Conservation (phyloP, 1,139 yeast genomes). For the Yamadazyma mexicana region DNA sequence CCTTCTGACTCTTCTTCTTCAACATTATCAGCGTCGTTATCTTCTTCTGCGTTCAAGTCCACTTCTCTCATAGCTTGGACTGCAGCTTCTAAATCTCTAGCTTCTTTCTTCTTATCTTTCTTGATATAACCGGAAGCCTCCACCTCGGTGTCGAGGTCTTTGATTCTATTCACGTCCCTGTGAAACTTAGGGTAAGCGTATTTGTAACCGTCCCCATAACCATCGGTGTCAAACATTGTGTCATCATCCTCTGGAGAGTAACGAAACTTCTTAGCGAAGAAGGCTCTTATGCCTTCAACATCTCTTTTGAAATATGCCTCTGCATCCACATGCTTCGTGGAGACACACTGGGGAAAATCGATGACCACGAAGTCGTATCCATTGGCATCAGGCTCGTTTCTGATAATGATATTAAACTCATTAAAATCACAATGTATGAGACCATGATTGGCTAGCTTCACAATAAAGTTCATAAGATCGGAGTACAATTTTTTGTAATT, state of each 20-base stretch:
- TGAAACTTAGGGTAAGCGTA: slow-evolving; percentile 79
- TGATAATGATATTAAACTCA: slow-evolving; percentile 90
- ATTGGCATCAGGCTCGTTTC: slow-evolving; percentile 57
- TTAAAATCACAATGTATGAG: slow-evolving; percentile 96
- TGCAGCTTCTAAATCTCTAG: slow-evolving; percentile 72
- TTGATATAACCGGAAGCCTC: slow-evolving; percentile 90
- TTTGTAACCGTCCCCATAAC: slow-evolving; percentile 76
- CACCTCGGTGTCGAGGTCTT: slow-evolving; percentile 75
- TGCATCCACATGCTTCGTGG: slow-evolving; percentile 89
- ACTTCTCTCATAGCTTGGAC: slow-evolving; percentile 60
- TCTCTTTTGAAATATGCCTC: slow-evolving; percentile 86
- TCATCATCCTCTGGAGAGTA: slow-evolving; percentile 66
- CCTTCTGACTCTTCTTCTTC: slow-evolving; percentile 22
- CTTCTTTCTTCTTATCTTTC: slow-evolving; percentile 52
- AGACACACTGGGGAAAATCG: slow-evolving; percentile 97
- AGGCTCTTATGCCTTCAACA: slow-evolving; percentile 82
- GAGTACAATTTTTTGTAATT: slow-evolving; percentile 73
- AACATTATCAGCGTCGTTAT: slow-evolving; percentile 21
- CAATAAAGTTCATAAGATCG: slow-evolving; percentile 83
- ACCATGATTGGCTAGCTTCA: slow-evolving; percentile 81
- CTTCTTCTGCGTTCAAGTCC: slow-evolving; percentile 26
- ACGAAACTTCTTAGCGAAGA: slow-evolving; percentile 75
- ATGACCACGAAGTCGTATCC: slow-evolving; percentile 79
- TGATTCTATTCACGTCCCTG: slow-evolving; percentile 70
- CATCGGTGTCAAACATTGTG: slow-evolving; percentile 72